Base-by-base conservation (phyloP, 495 filamentous ascomycete genomes). In the Astrocystis sublimbata region DNA sequence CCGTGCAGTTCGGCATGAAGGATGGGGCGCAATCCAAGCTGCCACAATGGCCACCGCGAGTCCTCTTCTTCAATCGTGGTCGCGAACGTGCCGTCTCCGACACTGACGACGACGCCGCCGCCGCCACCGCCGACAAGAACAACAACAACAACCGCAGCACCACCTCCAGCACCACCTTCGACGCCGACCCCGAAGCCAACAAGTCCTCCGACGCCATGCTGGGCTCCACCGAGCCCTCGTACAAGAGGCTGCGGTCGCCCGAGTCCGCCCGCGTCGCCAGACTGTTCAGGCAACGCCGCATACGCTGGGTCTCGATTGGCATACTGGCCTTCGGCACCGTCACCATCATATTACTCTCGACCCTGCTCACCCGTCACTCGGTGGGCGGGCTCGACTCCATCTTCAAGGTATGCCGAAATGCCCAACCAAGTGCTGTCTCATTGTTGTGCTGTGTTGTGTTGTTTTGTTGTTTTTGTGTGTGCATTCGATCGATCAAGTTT, bases 381-480 rank as follows among this genome's bases (percentile, higher is more conserved):
- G n/a, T 52, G 0, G 52, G n/a, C 1, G 45, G 52, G 4, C 13
- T 58, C 2, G 45, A 45, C 33, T 36, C 45, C 28, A 15, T 63
- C 23, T 63, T 63, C 42, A 63, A 58, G 61, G 61, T 63, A 63
- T 4, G 15, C n/a, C n/a, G n/a, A n/a, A n/a, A n/a, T n/a, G n/a
- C n/a, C n/a, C n/a, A n/a, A n/a, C n/a, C n/a, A n/a, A n/a, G n/a
- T n/a, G n/a, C n/a, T n/a, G n/a, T n/a, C n/a, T n/a, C n/a, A n/a
- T n/a, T n/a, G n/a, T n/a, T n/a, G n/a, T n/a, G n/a, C n/a, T n/a
- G n/a, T n/a, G n/a, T n/a, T n/a, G n/a, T n/a, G n/a, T n/a, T n/a
- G n/a, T n/a, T n/a, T n/a, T n/a, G n/a, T n/a, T n/a, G n/a, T n/a
- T n/a, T n/a, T n/a, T n/a, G n/a, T n/a, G n/a, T n/a, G n/a, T n/a